These are phyloP conservation scores for Neofusicoccum sp. DNA, from an alignment of 2,329 filamentous ascomycete genomes.

Conservation along the genomic window DNA sequence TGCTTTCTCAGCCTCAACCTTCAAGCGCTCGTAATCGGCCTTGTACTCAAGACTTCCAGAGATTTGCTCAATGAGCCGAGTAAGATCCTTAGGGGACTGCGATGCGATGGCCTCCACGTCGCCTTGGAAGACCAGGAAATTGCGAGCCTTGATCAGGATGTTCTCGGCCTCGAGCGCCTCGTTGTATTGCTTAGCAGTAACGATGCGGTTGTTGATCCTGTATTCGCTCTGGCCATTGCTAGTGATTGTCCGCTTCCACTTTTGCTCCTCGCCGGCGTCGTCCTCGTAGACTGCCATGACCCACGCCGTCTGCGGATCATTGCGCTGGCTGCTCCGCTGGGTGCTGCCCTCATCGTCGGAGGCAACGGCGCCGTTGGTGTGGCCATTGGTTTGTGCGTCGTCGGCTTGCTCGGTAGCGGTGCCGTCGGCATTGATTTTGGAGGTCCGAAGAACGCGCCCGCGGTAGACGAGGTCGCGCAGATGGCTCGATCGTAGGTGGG, in stretches of 20 bases:
- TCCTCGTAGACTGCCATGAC: slow-evolving; percentile 99
- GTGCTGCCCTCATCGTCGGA: slow-evolving; percentile 40
- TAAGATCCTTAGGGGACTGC: slow-evolving; percentile 91
- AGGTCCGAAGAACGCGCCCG: slow-evolving; percentile 86
- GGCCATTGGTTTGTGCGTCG: slow-evolving; percentile 53
- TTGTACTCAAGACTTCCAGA: slow-evolving; percentile 95
- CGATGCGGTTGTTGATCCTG: slow-evolving; percentile 88
- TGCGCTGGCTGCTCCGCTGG: slow-evolving; percentile 63
- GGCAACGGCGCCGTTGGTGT: slow-evolving; percentile 37
- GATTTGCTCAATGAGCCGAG: slow-evolving; percentile 92
- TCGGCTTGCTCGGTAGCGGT: slow-evolving; percentile 57
- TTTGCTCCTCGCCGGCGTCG: slow-evolving; percentile 89
- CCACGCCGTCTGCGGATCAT: slow-evolving; percentile 92
- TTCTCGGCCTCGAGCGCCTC: slow-evolving; percentile 88
- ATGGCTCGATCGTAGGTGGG: slow-evolving; percentile 91
- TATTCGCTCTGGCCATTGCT: slow-evolving; percentile 88
- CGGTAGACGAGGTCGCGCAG: slow-evolving; percentile 95
- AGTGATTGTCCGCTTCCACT: slow-evolving; percentile 94
- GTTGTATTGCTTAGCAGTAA: slow-evolving; percentile 90
- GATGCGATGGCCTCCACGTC: slow-evolving; percentile 96
- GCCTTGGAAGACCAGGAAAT: slow-evolving; percentile 97
- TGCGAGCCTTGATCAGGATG: slow-evolving; percentile 95
- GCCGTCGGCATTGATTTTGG: slow-evolving; percentile 88
- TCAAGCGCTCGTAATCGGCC: slow-evolving; percentile 86
- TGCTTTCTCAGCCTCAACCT: slow-evolving; percentile 80